These are phyloP conservation scores for Leccinum boreale DNA, from an alignment of 768 basidiomycete genomes.

Conservation along the genomic window DNA sequence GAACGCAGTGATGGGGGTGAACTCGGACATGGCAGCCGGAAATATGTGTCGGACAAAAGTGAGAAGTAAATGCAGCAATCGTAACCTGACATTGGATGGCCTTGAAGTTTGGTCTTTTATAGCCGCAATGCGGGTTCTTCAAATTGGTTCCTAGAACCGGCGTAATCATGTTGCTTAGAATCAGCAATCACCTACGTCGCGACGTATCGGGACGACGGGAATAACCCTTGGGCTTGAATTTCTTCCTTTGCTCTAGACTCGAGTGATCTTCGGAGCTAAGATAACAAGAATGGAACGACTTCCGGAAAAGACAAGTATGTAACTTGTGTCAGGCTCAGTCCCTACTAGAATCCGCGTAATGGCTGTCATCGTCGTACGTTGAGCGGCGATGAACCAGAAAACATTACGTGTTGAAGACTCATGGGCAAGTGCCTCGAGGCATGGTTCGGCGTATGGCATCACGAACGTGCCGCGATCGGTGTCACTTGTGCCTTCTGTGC, in stretches of 20 bases:
- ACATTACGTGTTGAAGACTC: not conserved
- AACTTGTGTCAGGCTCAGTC: not conserved
- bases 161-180: not conserved
- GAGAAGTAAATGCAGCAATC: not conserved
- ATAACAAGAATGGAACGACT: not conserved
- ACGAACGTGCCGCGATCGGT: too few relatives aligned
- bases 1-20: not conserved
- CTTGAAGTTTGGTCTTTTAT: not conserved
- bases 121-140: not conserved
- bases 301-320: not conserved
- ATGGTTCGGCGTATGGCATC: too few relatives aligned
- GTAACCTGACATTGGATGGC: not conserved
- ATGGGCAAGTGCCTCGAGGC: too few relatives aligned
- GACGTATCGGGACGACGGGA: not conserved
- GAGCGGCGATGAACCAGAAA: not conserved
- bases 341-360: not conserved
- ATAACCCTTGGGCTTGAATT: not conserved
- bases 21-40: not conserved
- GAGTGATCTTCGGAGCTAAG: not conserved
- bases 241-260: not conserved
- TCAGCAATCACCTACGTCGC: not conserved
- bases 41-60: not conserved
- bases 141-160: not conserved
- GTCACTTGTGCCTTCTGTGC: too few relatives aligned
- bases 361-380: not conserved